These are phyloP conservation scores for Didymella glomerata DNA, from an alignment of 2,329 filamentous ascomycete species.

Conservation along the genomic window DNA sequence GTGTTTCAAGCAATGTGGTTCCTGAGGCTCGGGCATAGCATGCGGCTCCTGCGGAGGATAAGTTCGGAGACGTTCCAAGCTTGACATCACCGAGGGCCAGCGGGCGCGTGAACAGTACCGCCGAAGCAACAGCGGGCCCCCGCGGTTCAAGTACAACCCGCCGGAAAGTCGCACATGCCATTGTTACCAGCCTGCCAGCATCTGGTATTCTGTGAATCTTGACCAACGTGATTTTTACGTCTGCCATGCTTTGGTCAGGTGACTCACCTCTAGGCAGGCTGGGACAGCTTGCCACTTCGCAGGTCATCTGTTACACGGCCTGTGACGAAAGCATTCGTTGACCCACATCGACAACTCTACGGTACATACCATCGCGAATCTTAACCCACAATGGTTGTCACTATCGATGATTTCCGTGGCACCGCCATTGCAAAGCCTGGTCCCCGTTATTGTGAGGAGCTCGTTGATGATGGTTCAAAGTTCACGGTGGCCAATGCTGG, in stretches of 20 bases:
- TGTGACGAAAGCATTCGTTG: not conserved
- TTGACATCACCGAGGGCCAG: constrained; percentile 21
- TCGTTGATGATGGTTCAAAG: not conserved
- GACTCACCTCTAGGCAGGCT: not conserved
- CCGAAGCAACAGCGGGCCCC: not conserved
- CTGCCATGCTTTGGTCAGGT: constrained; percentile 3
- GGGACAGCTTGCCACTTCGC: constrained; percentile 1
- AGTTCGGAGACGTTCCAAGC: constrained; percentile 9
- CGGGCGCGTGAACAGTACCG: constrained; percentile 5
- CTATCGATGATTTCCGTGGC: constrained; percentile 11
- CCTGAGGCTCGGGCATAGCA: constrained; percentile 16
- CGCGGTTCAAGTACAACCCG: not conserved
- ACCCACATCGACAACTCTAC: not conserved
- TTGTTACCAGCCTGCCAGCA: not conserved
- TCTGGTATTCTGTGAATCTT: too few species aligned
- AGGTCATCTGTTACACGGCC: not conserved
- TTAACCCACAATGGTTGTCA: constrained; percentile 7
- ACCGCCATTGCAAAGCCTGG: not conserved
- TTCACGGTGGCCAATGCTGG: constrained; percentile 34
- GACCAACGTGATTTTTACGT: not conserved
- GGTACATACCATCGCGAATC: not conserved
- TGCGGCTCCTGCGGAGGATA: constrained; percentile 20
- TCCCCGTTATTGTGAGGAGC: not conserved
- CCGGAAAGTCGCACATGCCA: not conserved
- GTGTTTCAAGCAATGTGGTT: constrained; percentile 20